Evolutionary conservation across 2,329 filamentous ascomycete species (phyloP).

Genomic region (Tolypocladium cylindrosporum): DNA sequence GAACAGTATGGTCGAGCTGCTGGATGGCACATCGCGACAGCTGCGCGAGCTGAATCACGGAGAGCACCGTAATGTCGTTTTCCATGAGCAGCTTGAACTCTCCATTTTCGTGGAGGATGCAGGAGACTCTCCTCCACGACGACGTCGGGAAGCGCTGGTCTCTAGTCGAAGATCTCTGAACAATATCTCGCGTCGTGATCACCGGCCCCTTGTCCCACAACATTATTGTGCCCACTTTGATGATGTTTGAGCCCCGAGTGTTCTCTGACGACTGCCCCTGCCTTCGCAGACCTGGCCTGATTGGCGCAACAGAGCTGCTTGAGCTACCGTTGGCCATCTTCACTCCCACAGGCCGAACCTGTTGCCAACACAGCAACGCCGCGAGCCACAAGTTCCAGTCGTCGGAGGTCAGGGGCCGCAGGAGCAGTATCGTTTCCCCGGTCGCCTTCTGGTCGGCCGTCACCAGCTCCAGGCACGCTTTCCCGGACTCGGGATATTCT

Average conservation of each 20-base stretch:
- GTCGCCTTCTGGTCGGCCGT: slow-evolving; percentile 44
- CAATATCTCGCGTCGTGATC: slow-evolving; percentile 43
- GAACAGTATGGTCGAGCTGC: slow-evolving; percentile 76
- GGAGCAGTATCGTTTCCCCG: slow-evolving; percentile 31
- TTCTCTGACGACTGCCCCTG: slow-evolving; percentile 24
- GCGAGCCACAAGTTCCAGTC: slow-evolving; percentile 75
- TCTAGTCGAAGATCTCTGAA: slow-evolving; percentile 46
- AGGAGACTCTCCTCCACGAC: slow-evolving; percentile 81
- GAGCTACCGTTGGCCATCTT: slow-evolving; percentile 38
- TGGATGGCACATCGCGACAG: slow-evolving; percentile 86
- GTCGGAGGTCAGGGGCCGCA: slow-evolving; percentile 53
- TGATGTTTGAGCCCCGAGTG: slow-evolving; percentile 53
- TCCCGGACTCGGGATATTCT: slow-evolving; percentile 32
- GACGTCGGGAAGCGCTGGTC: slow-evolving; percentile 43
- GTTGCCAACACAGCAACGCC: slow-evolving; percentile 72
- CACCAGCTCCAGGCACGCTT: slow-evolving; percentile 43
- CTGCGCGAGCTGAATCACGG: slow-evolving; percentile 78
- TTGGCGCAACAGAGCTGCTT: slow-evolving; percentile 20
- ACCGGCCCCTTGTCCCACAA: slow-evolving; percentile 75
- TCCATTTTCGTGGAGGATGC: slow-evolving; percentile 88
- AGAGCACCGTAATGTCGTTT: slow-evolving; percentile 68
- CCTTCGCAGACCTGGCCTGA: slow-evolving; percentile 32
- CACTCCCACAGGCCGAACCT: slow-evolving; percentile 51
- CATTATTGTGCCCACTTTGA: slow-evolving; percentile 88
- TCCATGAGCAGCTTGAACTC: slow-evolving; percentile 87